These are phyloP conservation scores for Phycomyces nitens DNA, from an alignment of 192 early-diverging fungal genomes.

Conservation along the genomic window DNA sequence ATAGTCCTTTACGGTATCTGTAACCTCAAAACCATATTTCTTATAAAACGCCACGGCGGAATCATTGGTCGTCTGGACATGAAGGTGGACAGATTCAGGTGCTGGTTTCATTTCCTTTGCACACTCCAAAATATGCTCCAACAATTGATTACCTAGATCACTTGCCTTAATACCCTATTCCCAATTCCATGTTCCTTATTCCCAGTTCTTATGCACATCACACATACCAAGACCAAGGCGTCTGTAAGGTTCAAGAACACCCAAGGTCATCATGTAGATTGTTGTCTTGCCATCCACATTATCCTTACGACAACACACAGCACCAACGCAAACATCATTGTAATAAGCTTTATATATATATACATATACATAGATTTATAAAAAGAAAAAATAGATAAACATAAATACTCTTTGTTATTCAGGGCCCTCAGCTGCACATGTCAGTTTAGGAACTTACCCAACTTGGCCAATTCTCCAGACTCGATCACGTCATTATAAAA, in stretches of 20 bases:
- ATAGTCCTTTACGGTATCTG: conserved; percentile 61
- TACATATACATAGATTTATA: conserved; percentile 1
- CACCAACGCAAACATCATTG: conserved; percentile 70
- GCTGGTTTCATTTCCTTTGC: conserved; percentile 47
- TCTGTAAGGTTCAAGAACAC: conserved; percentile 82
- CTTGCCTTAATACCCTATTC: background rate
- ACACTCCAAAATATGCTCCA: conserved; percentile 57
- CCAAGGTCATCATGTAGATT: conserved; percentile 92
- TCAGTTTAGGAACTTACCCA: conserved; percentile 42
- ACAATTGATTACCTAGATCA: conserved; percentile 50
- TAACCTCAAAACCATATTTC: conserved; percentile 67
- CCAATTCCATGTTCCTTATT: background rate
- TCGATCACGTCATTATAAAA: conserved; percentile 77
- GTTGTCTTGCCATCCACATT: conserved; percentile 36
- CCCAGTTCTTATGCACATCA: too few species aligned
- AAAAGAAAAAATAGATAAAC: too few species aligned
- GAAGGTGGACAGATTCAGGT: conserved; percentile 59
- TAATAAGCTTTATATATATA: conserved; percentile 52
- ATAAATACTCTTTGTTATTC: too few species aligned
- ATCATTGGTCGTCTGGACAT: conserved; percentile 82
- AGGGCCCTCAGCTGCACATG: too few species aligned
- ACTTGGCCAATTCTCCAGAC: conserved; percentile 65
- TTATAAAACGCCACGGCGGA: conserved; percentile 83
- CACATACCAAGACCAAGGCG: conserved; percentile 68
- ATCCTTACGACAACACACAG: conserved; percentile 80